Percentiles rank a stretch among this genome's conserved stretches.
phyloP scores from a whole-genome alignment of 129 eudicot genomes.

The Ambrosia trifida region DNA sequence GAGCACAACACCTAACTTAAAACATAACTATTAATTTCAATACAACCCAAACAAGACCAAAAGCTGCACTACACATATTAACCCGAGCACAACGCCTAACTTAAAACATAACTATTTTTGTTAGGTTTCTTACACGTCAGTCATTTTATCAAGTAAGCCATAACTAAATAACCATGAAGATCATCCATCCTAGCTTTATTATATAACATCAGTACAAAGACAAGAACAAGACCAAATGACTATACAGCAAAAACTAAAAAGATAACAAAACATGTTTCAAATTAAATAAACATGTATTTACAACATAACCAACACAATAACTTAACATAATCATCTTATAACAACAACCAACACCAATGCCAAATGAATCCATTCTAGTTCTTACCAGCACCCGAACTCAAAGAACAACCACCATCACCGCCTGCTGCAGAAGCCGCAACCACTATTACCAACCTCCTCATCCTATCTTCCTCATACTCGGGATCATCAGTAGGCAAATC shows the following conservation, averaged over 20 bases:
- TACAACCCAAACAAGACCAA: too few relatives aligned
- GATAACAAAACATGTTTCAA: background rate
- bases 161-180: background rate
- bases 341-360: background rate
- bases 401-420: background rate
- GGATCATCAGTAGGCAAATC: slow-evolving; percentile 78
- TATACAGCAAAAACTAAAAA: background rate
- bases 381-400: slow-evolving; percentile 15
- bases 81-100: too few relatives aligned
- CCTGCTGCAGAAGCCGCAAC: slow-evolving; percentile 8
- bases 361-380: background rate
- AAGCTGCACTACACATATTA: too few relatives aligned
- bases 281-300: background rate
- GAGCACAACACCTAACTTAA: too few relatives aligned
- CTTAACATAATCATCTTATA: background rate
- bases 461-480: slow-evolving; percentile 69
- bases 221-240: too few relatives aligned
- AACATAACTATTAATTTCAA: too few relatives aligned
- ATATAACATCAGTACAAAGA: background rate
- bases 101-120: too few relatives aligned
- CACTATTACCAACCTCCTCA: slow-evolving; percentile 33
- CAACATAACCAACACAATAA: slow-evolving; percentile 8
- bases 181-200: background rate
- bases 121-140: too few relatives aligned
- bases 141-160: too few relatives aligned